These are phyloP conservation scores for Blepharisma undulans DNA, from an alignment of 169 alveolate species.

Conservation along the genomic window DNA sequence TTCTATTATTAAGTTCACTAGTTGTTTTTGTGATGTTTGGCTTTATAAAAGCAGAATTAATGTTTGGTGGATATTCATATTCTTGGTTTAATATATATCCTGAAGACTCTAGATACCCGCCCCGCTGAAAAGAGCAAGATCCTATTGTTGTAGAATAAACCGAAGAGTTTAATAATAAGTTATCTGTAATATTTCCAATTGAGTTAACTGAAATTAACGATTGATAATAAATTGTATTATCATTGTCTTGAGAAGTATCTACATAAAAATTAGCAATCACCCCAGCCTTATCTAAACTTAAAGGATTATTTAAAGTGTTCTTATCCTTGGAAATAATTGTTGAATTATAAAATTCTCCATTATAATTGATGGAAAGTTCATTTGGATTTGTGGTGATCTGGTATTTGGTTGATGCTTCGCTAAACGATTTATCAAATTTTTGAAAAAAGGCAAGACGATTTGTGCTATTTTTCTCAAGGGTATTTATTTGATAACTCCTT, in stretches of 20 bases:
- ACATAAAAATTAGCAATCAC: background rate
- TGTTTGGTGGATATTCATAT: background rate
- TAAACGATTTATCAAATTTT: background rate
- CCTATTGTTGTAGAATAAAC: background rate
- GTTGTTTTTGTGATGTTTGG: background rate
- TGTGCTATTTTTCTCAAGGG: background rate
- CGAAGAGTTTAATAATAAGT: background rate
- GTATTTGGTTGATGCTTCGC: background rate
- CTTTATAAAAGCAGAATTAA: background rate
- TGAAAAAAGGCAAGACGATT: background rate
- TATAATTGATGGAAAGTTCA: background rate
- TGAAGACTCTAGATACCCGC: background rate
- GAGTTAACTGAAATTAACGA: background rate
- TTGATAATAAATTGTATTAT: background rate
- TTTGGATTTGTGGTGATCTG: background rate
- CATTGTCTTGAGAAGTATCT: background rate
- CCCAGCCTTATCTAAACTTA: background rate
- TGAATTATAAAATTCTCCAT: background rate
- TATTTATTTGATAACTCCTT: background rate
- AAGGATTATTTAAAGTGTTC: background rate
- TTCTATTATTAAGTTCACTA: background rate
- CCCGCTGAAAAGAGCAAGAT: background rate
- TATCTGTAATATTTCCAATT: background rate
- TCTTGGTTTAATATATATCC: background rate
- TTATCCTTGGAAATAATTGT: background rate